A percentile compares a stretch with the other conserved stretches of the same genome.
phyloP scores from a whole-genome alignment of 345 rosid species.

The Melastoma malabathricum region DNA sequence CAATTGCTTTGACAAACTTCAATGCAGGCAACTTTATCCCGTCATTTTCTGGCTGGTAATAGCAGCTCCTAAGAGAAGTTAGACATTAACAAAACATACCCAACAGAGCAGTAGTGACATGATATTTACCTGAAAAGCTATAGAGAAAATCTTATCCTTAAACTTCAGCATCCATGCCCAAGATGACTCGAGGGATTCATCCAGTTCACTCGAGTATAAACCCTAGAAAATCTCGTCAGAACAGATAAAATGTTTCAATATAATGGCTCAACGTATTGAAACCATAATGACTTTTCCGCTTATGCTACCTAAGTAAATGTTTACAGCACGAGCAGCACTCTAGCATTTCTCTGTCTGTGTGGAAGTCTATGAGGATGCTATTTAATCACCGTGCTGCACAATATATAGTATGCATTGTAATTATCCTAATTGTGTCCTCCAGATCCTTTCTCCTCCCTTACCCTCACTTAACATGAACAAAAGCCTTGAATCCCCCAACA shows the following conservation, averaged over 20 bases:
- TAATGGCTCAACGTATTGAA: not conserved
- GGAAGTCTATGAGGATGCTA: no score
- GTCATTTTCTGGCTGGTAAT: slow-evolving; percentile 58
- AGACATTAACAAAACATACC: slow-evolving; percentile 13
- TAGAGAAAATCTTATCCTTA: slow-evolving; percentile 65
- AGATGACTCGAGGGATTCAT: slow-evolving; percentile 49
- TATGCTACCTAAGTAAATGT: no score
- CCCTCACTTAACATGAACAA: no score
- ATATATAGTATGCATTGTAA: no score
- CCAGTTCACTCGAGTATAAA: slow-evolving; percentile 51
- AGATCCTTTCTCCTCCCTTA: no score
- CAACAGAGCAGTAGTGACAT: slow-evolving; percentile 7
- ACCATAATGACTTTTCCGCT: no score
- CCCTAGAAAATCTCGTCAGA: slow-evolving; percentile 34
- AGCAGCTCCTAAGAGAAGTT: slow-evolving; percentile 15
- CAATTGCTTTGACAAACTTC: slow-evolving; percentile 82
- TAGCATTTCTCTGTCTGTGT: no score
- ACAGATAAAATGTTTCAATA: slow-evolving; percentile 8
- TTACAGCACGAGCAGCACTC: no score
- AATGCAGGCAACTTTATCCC: slow-evolving; percentile 64
- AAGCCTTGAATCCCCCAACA: no score
- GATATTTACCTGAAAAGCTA: slow-evolving; percentile 59
- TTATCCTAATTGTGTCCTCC: no score
- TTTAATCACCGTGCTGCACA: no score
- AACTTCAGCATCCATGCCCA: slow-evolving; percentile 77